Conservation (phyloP, 2,329 filamentous ascomycete species). For the Xylaria arbuscula region DNA sequence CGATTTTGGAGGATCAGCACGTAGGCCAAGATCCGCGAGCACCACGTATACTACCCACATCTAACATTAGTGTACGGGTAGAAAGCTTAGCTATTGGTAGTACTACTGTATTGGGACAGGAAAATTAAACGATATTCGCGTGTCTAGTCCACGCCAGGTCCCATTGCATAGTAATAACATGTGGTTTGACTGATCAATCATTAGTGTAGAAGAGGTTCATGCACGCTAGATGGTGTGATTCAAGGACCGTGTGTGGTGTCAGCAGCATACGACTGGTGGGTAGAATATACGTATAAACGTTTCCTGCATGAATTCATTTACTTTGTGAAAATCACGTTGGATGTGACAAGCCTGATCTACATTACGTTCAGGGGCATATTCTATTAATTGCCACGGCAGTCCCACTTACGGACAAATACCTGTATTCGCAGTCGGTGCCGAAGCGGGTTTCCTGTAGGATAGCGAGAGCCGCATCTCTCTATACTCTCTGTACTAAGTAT, state of each 20-base stretch:
- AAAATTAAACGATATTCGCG: slow-evolving; percentile 6
- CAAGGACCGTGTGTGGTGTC: slow-evolving; percentile 24
- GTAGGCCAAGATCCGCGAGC: slow-evolving; percentile 33
- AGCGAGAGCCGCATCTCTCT: not conserved
- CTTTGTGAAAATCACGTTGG: not conserved
- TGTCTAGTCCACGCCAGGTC: not conserved
- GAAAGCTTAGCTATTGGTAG: slow-evolving; percentile 11
- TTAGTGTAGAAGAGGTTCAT: slow-evolving; percentile 9
- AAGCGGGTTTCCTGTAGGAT: not conserved
- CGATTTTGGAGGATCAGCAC: not conserved
- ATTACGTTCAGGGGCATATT: not conserved
- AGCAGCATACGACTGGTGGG: slow-evolving; percentile 16
- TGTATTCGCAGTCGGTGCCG: not conserved
- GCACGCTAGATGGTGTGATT: slow-evolving; percentile 7
- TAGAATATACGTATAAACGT: slow-evolving; percentile 1
- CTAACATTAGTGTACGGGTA: not conserved
- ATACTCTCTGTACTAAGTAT: too few species aligned
- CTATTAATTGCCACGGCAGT: not conserved
- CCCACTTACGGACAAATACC: not conserved
- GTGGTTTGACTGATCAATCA: not conserved
- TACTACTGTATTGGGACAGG: not conserved
- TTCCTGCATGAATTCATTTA: slow-evolving; percentile 2
- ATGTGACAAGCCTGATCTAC: not conserved
- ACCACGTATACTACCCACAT: not conserved
- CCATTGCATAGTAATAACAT: slow-evolving; percentile 16